Conservation (phyloP, 2,329 filamentous ascomycete species). For the Diaporthe sp. region DNA sequence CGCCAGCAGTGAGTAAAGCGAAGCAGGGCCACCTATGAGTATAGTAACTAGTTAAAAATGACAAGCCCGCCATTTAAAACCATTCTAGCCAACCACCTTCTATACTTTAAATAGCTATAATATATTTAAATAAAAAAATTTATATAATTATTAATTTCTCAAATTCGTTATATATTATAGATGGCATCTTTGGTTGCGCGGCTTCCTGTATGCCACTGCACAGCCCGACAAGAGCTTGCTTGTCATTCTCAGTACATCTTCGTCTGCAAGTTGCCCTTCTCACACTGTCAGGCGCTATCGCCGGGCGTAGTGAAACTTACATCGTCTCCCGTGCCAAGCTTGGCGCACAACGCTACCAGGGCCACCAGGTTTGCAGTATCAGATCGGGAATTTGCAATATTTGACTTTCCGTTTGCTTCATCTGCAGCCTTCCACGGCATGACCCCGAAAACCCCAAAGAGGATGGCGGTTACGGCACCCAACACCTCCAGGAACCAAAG, state of each 20-base stretch:
- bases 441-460: constrained; percentile 25
- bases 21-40: no score
- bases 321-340: neutral
- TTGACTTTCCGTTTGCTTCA: neutral
- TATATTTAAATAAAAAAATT: no score
- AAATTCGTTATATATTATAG: neutral
- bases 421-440: constrained; percentile 24
- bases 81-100: no score
- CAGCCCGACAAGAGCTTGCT: neutral
- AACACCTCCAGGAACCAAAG: constrained; percentile 27
- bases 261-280: neutral
- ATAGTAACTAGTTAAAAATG: no score
- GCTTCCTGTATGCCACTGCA: constrained; percentile 17
- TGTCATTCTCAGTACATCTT: neutral
- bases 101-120: no score
- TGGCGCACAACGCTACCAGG: constrained; percentile 25
- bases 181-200: neutral
- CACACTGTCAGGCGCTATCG: neutral
- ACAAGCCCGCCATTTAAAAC: no score
- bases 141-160: no score
- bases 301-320: constrained; percentile 3
- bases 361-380: constrained; percentile 32
- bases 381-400: neutral
- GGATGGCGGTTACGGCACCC: constrained; percentile 26
- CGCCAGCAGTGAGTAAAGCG: no score